These are phyloP conservation scores for Pluteus cervinus DNA, from an alignment of 768 basidiomycete genomes.

Conservation along the genomic window DNA sequence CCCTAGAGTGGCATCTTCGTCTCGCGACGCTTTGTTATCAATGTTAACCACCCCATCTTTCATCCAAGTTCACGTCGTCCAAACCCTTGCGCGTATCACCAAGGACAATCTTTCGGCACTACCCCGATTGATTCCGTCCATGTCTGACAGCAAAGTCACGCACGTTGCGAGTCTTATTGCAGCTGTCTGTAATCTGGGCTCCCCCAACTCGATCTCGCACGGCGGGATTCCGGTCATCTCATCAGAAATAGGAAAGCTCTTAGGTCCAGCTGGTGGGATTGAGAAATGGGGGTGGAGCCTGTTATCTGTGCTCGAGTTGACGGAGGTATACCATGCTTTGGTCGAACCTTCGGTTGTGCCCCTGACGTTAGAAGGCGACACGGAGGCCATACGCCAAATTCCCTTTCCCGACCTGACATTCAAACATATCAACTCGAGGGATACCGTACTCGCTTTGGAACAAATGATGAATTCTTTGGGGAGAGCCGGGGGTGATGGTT, in stretches of 20 bases:
- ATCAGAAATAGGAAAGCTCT: constrained; percentile 49
- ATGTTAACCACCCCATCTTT: constrained; percentile 39
- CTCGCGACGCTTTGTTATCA: constrained; percentile 38
- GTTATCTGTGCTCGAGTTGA: constrained; percentile 77
- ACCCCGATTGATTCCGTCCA: constrained; percentile 64
- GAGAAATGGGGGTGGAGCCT: constrained; percentile 92
- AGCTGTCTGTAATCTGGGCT: constrained; percentile 57
- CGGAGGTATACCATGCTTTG: no score
- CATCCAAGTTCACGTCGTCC: constrained; percentile 40
- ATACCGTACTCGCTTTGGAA: constrained; percentile 49
- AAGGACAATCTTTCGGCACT: constrained; percentile 60
- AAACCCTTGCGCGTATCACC: constrained; percentile 56
- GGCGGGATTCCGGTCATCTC: constrained; percentile 38
- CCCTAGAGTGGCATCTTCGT: constrained; percentile 41
- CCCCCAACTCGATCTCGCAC: constrained; percentile 10
- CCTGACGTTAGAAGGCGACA: constrained; percentile 51
- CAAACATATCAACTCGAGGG: constrained; percentile 45
- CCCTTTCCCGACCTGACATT: constrained; percentile 58
- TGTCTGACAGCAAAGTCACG: constrained; percentile 69
- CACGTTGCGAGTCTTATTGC: constrained; percentile 64
- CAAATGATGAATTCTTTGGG: constrained; percentile 75
- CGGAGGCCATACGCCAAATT: constrained; percentile 24
- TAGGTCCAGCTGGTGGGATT: constrained; percentile 79
- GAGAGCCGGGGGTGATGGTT: constrained; percentile 56
- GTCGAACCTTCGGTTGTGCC: constrained; percentile 49